Evolutionary conservation across 257 asterid genomes (phyloP).

Genomic region (Thymus mandschuricus): DNA sequence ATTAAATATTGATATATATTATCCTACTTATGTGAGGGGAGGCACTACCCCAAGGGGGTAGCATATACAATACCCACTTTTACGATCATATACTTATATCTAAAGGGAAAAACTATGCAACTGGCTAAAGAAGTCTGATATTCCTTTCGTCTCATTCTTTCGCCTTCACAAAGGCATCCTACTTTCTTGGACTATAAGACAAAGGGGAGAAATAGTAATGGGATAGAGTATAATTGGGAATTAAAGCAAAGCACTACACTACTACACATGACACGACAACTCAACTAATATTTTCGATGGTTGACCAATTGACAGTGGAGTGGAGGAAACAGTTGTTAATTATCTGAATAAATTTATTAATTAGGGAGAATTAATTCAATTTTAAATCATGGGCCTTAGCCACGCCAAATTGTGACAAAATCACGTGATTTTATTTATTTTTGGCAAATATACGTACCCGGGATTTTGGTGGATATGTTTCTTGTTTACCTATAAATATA

Average conservation of each 20-base stretch:
- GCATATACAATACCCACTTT: too few relatives aligned
- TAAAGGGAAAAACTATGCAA: too few relatives aligned
- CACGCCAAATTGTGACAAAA: conserved; percentile 32
- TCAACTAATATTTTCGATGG: not conserved
- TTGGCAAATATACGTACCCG: conserved; percentile 29
- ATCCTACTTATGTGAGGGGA: too few relatives aligned
- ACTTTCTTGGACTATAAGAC: not conserved
- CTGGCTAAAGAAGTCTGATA: too few relatives aligned
- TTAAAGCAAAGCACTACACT: not conserved
- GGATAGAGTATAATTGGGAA: too few relatives aligned
- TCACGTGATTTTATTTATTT: conserved; percentile 29
- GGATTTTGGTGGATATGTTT: conserved; percentile 34
- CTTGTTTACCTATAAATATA: conserved; percentile 18
- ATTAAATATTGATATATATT: too few relatives aligned
- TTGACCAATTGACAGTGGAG: conserved; percentile 6
- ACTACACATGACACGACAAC: not conserved
- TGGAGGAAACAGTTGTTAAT: not conserved
- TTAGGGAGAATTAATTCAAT: not conserved
- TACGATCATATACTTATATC: not conserved
- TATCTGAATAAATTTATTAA: not conserved
- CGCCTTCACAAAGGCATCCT: not conserved
- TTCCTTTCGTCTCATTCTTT: too few relatives aligned
- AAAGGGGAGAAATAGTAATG: not conserved
- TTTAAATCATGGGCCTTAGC: conserved; percentile 31
- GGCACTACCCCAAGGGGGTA: too few relatives aligned